These are phyloP conservation scores for Lachancea meyersii DNA, from an alignment of 805 yeast genomes.

Conservation along the genomic window DNA sequence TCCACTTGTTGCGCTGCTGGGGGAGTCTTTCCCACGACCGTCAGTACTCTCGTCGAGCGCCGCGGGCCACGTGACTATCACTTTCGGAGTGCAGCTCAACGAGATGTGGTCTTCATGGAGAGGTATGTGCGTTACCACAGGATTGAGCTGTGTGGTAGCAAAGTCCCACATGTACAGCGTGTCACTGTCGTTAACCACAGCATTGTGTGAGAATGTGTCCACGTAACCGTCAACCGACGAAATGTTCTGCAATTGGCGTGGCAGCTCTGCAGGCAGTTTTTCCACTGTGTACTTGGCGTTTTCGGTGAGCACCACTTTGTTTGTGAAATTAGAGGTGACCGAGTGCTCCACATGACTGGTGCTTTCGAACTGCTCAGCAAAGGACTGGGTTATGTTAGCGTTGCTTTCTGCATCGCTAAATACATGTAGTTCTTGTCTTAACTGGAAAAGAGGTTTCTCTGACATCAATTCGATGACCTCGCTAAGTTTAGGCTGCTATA, in stretches of 20 bases:
- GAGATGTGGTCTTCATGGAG: constrained; percentile 23
- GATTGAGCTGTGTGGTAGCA: constrained; percentile 52
- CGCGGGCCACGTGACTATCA: constrained; percentile 29
- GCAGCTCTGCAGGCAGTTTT: constrained; percentile 14
- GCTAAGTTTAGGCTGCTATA: not conserved
- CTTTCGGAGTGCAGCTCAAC: constrained; percentile 18
- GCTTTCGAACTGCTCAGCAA: constrained; percentile 8
- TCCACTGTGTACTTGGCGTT: constrained; percentile 28
- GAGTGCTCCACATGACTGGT: constrained; percentile 6
- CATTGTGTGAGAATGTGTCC: constrained; percentile 44
- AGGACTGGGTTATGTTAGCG: constrained; percentile 13
- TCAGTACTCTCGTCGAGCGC: constrained; percentile 19
- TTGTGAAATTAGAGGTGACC: constrained; percentile 5
- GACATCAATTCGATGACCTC: constrained; percentile 9
- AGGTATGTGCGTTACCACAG: constrained; percentile 32
- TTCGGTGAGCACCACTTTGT: constrained; percentile 23
- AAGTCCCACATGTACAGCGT: constrained; percentile 65
- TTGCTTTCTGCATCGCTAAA: constrained; percentile 31
- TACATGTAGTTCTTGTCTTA: constrained; percentile 32
- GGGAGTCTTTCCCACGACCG: not conserved
- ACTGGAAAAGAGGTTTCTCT: constrained; percentile 21
- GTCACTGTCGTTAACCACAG: constrained; percentile 44
- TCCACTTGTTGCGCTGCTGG: constrained; percentile 35
- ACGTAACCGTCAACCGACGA: constrained; percentile 36
- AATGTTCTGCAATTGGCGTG: not conserved